Conservation (phyloP, 306 rosid species). For the Carpinus viminea region DNA sequence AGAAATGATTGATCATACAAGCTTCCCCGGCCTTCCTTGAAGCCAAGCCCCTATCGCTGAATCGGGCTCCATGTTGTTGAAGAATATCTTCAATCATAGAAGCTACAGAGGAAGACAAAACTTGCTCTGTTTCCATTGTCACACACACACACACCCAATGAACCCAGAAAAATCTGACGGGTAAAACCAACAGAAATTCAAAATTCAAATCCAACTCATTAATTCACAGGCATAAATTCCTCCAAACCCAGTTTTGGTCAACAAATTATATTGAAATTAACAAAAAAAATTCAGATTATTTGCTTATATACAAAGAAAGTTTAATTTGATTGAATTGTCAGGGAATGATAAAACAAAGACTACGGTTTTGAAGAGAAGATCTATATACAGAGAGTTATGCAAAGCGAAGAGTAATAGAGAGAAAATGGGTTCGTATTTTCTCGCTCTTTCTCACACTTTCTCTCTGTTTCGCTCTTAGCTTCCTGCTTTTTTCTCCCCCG, state of each 20-base stretch:
- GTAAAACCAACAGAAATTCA: constrained; percentile 9
- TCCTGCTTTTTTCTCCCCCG: constrained; percentile 17
- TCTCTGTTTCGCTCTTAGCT: constrained; percentile 12
- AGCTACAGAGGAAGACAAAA: constrained; percentile 58
- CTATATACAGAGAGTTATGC: constrained; percentile 15
- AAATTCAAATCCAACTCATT: constrained; percentile 28
- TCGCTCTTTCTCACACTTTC: constrained; percentile 39
- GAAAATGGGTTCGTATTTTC: constrained; percentile 19
- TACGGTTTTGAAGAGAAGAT: constrained; percentile 28
- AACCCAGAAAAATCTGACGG: constrained; percentile 8
- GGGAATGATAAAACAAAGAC: constrained; percentile 29
- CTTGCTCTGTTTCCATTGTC: constrained; percentile 60
- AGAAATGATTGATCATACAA: constrained; percentile 41
- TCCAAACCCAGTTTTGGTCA: constrained; percentile 14
- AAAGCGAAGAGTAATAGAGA: constrained; percentile 36
- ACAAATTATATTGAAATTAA: background rate
- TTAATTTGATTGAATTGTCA: constrained; percentile 10
- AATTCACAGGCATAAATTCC: constrained; percentile 4
- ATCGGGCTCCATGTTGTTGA: constrained; percentile 49
- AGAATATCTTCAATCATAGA: constrained; percentile 83
- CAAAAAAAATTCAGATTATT: background rate
- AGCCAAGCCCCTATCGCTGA: constrained; percentile 42
- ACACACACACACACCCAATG: constrained; percentile 4
- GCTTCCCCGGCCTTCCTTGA: constrained; percentile 76
- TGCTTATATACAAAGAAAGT: constrained; percentile 10